These are phyloP conservation scores for Podaxis sp. DNA, from an alignment of 768 basidiomycete genomes.

Conservation along the genomic window DNA sequence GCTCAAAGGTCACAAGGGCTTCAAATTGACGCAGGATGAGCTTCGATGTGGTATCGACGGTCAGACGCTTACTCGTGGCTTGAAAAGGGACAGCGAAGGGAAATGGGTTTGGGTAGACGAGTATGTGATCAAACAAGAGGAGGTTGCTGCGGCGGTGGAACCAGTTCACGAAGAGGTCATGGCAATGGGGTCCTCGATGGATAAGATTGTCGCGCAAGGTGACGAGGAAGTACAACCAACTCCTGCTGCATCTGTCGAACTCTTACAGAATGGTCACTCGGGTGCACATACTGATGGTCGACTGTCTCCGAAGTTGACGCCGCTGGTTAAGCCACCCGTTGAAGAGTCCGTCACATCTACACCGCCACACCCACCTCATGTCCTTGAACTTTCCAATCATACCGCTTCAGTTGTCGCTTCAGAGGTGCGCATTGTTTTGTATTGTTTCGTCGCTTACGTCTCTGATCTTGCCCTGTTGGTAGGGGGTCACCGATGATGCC, in stretches of 20 bases:
- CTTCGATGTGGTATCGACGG: conserved; percentile 31
- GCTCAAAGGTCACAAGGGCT: conserved; percentile 41
- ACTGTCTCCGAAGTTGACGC: background rate
- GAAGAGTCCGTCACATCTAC: background rate
- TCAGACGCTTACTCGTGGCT: conserved; percentile 30
- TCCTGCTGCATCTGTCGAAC: background rate
- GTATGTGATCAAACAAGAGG: conserved; percentile 11
- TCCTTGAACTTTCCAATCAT: background rate
- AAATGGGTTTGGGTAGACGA: conserved; percentile 22
- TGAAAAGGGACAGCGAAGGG: conserved; percentile 21
- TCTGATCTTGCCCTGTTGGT: background rate
- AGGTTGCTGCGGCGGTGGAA: conserved; percentile 7
- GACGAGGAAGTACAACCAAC: background rate
- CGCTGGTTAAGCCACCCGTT: background rate
- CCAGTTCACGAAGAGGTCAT: background rate
- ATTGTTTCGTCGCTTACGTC: background rate
- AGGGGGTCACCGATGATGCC: background rate
- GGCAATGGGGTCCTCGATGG: background rate
- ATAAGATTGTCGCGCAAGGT: background rate
- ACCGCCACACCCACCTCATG: background rate
- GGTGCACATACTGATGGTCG: background rate
- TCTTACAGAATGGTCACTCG: background rate
- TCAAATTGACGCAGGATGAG: conserved; percentile 37
- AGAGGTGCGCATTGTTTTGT: background rate
- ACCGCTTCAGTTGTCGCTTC: background rate